Conservation (phyloP, 768 basidiomycete species). For the Neoboletus brunneissimus region DNA sequence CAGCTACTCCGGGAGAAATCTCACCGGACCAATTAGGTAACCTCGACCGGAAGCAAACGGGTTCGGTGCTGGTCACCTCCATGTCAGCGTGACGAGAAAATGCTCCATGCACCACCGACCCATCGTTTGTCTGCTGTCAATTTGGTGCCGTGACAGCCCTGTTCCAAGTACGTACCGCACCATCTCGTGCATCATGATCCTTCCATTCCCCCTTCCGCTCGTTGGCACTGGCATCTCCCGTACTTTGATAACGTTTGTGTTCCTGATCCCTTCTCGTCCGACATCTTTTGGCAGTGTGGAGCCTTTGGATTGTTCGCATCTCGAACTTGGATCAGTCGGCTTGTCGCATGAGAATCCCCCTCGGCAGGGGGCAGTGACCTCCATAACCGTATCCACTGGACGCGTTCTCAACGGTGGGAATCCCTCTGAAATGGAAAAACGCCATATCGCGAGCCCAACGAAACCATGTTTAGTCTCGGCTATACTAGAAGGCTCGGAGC, state of each 20-base stretch:
- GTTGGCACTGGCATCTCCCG: background rate
- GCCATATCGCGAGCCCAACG: background rate
- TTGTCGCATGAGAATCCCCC: background rate
- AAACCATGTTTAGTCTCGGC: conserved; percentile 3
- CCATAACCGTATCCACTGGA: background rate
- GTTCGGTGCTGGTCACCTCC: background rate
- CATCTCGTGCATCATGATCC: background rate
- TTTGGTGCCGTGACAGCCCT: background rate
- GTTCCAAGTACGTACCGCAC: background rate
- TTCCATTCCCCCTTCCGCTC: conserved; percentile 8
- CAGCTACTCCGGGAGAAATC: background rate
- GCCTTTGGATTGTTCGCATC: background rate
- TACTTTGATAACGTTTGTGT: background rate
- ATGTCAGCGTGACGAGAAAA: background rate
- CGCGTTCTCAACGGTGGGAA: conserved; percentile 4
- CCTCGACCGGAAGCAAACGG: background rate
- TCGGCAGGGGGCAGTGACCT: background rate
- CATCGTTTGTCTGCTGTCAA: background rate
- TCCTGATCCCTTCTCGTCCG: background rate
- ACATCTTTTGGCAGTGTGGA: background rate
- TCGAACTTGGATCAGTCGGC: background rate
- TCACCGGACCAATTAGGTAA: background rate
- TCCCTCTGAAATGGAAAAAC: conserved; percentile 1
- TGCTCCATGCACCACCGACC: background rate
- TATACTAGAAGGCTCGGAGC: conserved; percentile 3